Conservation (phyloP, 345 rosid genomes). For the Eucalyptus curtisii region DNA sequence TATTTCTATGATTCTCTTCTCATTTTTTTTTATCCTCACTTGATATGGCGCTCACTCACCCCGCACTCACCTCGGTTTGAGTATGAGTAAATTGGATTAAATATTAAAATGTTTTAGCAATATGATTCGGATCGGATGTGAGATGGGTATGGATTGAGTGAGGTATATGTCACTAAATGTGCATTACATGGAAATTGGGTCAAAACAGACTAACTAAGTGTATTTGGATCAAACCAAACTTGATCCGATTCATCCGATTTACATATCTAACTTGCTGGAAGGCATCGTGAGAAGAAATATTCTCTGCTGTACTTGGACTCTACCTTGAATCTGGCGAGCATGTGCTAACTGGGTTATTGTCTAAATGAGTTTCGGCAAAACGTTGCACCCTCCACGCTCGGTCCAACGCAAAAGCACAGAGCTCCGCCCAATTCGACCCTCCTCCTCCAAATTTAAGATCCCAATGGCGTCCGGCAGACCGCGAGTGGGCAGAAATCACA, state of each 20-base stretch:
- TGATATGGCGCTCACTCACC: fast-evolving
- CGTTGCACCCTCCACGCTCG: neutral
- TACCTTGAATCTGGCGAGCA: too few species aligned
- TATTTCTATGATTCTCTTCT: too few species aligned
- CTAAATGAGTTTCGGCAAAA: neutral
- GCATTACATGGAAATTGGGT: too few species aligned
- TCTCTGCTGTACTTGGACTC: neutral
- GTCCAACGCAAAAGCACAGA: neutral
- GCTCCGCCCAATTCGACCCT: neutral
- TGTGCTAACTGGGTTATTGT: too few species aligned
- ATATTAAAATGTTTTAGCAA: too few species aligned
- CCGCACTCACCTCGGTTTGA: too few species aligned
- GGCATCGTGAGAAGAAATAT: neutral
- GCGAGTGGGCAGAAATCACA: neutral
- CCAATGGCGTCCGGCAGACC: neutral
- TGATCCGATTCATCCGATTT: too few species aligned
- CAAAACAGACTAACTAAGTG: too few species aligned
- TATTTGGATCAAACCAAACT: neutral
- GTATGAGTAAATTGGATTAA: too few species aligned
- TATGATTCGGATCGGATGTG: fast-evolving
- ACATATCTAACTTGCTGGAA: neutral
- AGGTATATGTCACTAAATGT: too few species aligned
- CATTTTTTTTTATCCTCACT: fast-evolving
- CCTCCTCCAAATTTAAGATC: neutral
- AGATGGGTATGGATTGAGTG: too few species aligned